Conservation (phyloP, 2,329 filamentous ascomycete species). For the Fusarium subtropicale region DNA sequence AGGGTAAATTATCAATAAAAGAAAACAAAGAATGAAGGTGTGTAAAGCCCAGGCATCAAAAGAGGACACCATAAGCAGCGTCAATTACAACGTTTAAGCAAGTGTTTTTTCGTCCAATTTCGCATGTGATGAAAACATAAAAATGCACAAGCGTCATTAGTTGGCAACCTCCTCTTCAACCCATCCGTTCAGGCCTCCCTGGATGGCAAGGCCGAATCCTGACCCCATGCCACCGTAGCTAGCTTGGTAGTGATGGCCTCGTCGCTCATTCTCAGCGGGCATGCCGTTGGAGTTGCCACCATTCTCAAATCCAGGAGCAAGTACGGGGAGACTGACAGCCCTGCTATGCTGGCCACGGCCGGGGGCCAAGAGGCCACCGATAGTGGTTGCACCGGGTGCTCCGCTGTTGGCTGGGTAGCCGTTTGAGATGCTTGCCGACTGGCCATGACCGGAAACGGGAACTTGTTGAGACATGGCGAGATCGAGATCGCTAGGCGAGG, state of each 20-base stretch:
- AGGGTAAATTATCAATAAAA: slow-evolving; percentile 50
- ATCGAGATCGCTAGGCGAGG: slow-evolving; percentile 66
- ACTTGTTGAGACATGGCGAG: slow-evolving; percentile 72
- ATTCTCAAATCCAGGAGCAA: slow-evolving; percentile 73
- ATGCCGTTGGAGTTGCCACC: slow-evolving; percentile 64
- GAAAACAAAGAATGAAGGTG: slow-evolving; percentile 47
- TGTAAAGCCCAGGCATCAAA: slow-evolving; percentile 45
- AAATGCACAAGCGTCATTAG: slow-evolving; percentile 52
- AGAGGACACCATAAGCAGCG: slow-evolving; percentile 44
- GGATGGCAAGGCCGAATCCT: slow-evolving; percentile 71
- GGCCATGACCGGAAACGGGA: slow-evolving; percentile 70
- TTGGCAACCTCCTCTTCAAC: slow-evolving; percentile 74
- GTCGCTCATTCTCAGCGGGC: slow-evolving; percentile 65
- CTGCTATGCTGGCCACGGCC: slow-evolving; percentile 76
- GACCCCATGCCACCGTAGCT: slow-evolving; percentile 70
- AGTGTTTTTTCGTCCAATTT: slow-evolving; percentile 51
- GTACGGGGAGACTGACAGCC: slow-evolving; percentile 86
- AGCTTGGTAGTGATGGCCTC: slow-evolving; percentile 74
- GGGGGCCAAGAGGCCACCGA: slow-evolving; percentile 81
- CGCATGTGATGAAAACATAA: slow-evolving; percentile 41
- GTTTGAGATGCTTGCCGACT: slow-evolving; percentile 74
- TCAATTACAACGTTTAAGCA: slow-evolving; percentile 60
- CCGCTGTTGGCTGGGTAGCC: slow-evolving; percentile 67
- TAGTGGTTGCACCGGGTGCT: slow-evolving; percentile 72
- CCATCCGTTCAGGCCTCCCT: slow-evolving; percentile 74